Conservation (phyloP, 177 flowering plant genomes). For the Tripterygium wilfordii region DNA sequence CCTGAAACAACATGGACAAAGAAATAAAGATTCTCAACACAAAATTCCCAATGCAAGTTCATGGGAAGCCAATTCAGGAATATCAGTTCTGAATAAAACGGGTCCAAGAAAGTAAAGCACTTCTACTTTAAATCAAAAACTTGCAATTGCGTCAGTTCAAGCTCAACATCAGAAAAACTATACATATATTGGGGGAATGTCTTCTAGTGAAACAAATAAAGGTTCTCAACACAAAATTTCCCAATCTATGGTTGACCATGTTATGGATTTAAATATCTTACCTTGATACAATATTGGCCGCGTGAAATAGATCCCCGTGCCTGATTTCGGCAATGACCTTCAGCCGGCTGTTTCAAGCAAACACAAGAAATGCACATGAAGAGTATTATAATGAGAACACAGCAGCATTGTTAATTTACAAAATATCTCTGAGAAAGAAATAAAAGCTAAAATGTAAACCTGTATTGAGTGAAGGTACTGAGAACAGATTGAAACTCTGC, state of each 20-base stretch:
- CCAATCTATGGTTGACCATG: background rate
- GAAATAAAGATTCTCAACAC: too few relatives aligned
- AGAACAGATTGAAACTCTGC: slow-evolving; percentile 85
- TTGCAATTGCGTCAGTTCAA: too few relatives aligned
- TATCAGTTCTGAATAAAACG: too few relatives aligned
- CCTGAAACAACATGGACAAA: too few relatives aligned
- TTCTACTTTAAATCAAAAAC: too few relatives aligned
- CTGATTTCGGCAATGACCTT: slow-evolving; percentile 88
- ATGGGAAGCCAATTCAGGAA: too few relatives aligned
- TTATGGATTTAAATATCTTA: slow-evolving; percentile 15
- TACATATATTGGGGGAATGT: too few relatives aligned
- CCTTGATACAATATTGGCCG: slow-evolving; percentile 98
- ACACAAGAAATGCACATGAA: background rate
- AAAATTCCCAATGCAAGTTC: too few relatives aligned
- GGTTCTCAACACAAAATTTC: too few relatives aligned
- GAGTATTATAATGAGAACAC: background rate
- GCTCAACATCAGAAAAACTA: too few relatives aligned
- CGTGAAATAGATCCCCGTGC: slow-evolving; percentile 87
- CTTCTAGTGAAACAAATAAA: too few relatives aligned
- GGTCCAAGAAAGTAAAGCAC: too few relatives aligned
- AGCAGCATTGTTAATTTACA: background rate
- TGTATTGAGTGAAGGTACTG: slow-evolving; percentile 80
- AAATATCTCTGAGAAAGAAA: background rate
- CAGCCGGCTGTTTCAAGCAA: slow-evolving; percentile 57
- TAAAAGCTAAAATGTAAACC: slow-evolving; percentile 29